Evolutionary conservation across 768 basidiomycete genomes (phyloP), one percentile per base, ranked within the genome.

Genomic region (Tylopilus sp.): DNA sequence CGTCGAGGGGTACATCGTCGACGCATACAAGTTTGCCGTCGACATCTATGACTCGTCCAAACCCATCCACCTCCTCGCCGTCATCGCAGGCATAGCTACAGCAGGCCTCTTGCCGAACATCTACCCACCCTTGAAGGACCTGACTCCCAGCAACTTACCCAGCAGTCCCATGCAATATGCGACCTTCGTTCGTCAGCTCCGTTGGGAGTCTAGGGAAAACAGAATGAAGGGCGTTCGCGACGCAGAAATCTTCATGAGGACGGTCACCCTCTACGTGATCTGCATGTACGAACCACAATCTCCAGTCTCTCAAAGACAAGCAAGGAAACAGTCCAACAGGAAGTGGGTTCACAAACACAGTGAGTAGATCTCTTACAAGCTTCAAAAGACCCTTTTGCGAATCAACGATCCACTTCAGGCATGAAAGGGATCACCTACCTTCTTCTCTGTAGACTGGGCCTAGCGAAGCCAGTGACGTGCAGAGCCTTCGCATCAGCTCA

Each of bases 71-170:
- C 12, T 3, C 3, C 34, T 36, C 14, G 34, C 34, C 7, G 4
- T 36, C 4, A 36, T 36, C 2, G 34, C 34, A 36, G 34, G 34
- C 3, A 17, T 36, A 16, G 34, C 34, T 6, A 16, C 14, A 16
- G 34, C 16, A 14, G 34, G 34, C 2, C 45, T 52, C 1, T 10
- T 45, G 2, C 45, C 45, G 1, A 4, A 14, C 1, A 16, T 40
- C 1, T 52, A 26, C 6, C 3, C 45, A 2, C 9, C 4, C 29
- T 40, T 30, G 24, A 33, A 52, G 1, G 14, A 24, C 6, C 16
- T 46, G 0, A 6, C 1, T 2, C 14, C 29, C 7, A 38, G n/a
- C n/a, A 8, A 17, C 37, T 21, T 0, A 6, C 2, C 16, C 0
- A 21, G 6, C n/a, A n/a, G 2, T 34, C 0, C 19, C 7, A 0